Evolutionary conservation across 2,329 filamentous ascomycete genomes (phyloP).

Genomic region (Fusarium subglutinans): DNA sequence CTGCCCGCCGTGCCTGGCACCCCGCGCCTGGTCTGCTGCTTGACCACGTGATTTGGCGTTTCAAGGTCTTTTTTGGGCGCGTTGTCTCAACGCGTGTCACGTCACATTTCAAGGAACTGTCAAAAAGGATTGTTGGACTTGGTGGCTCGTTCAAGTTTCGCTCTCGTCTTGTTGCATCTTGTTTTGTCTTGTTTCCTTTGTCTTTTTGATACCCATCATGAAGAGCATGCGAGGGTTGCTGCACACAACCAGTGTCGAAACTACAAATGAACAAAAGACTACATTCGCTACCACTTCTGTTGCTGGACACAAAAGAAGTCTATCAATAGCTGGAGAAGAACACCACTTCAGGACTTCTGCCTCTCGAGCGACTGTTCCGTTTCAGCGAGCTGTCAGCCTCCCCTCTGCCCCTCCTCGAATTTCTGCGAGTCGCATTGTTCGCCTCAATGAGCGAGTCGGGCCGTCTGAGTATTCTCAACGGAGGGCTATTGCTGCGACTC

Average conservation of each 20-base stretch:
- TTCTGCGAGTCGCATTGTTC: constrained; percentile 58
- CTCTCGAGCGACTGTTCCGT: constrained; percentile 34
- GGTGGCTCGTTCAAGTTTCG: neutral
- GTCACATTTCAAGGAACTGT: neutral
- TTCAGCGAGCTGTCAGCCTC: constrained; percentile 48
- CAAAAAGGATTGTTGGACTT: neutral
- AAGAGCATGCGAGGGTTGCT: constrained; percentile 53
- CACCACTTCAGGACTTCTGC: constrained; percentile 1
- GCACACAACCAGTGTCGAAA: constrained; percentile 63
- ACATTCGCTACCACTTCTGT: constrained; percentile 52
- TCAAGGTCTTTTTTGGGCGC: constrained; percentile 5
- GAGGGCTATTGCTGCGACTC: constrained; percentile 61
- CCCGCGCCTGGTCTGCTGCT: constrained; percentile 47
- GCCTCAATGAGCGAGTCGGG: constrained; percentile 39
- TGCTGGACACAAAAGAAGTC: constrained; percentile 60
- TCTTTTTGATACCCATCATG: constrained; percentile 43
- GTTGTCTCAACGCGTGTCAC: constrained; percentile 21
- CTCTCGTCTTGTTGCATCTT: neutral
- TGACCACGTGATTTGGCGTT: constrained; percentile 17
- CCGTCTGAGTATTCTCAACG: constrained; percentile 68
- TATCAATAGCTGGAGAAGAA: constrained; percentile 38
- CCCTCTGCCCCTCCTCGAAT: constrained; percentile 45
- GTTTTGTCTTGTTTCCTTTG: neutral
- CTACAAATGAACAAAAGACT: constrained; percentile 52
- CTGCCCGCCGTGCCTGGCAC: constrained; percentile 33